Evolutionary conservation across 345 rosid genomes (phyloP).

Genomic region (Rhodomyrtus tomentosa): DNA sequence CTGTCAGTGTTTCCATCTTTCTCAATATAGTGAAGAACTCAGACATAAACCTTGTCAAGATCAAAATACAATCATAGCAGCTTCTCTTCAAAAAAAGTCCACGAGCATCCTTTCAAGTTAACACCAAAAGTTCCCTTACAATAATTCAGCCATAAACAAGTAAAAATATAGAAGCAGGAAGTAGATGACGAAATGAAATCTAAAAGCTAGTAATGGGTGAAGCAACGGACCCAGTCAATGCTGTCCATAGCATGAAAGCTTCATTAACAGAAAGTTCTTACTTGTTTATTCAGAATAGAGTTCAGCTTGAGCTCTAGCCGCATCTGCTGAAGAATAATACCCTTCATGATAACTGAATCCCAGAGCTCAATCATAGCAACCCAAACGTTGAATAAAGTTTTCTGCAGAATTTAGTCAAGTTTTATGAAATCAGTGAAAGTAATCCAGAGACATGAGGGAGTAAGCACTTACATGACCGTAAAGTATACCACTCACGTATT

Average conservation of each 20-base stretch:
- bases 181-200: neutral
- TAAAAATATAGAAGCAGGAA: neutral
- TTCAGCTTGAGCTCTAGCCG: slow-evolving; percentile 68
- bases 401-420: slow-evolving; percentile 37
- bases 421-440: neutral
- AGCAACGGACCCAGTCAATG: neutral
- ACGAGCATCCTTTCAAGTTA: neutral
- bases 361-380: slow-evolving; percentile 41
- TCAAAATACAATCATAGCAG: neutral
- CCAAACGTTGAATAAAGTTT: slow-evolving; percentile 65
- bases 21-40: neutral
- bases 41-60: neutral
- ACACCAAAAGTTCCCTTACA: neutral
- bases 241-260: neutral
- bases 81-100: neutral
- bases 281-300: slow-evolving; percentile 62
- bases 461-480: neutral
- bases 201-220: neutral
- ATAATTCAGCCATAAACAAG: neutral
- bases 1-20: neutral
- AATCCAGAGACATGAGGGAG: neutral
- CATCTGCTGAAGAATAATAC: slow-evolving; percentile 55
- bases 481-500: neutral
- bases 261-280: slow-evolving; percentile 6
- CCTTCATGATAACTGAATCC: slow-evolving; percentile 59